Evolutionary conservation across 2,329 filamentous ascomycete genomes (phyloP), one percentile per base, ranked within the genome.

Genomic region (Colletotrichum higginsianum): DNA sequence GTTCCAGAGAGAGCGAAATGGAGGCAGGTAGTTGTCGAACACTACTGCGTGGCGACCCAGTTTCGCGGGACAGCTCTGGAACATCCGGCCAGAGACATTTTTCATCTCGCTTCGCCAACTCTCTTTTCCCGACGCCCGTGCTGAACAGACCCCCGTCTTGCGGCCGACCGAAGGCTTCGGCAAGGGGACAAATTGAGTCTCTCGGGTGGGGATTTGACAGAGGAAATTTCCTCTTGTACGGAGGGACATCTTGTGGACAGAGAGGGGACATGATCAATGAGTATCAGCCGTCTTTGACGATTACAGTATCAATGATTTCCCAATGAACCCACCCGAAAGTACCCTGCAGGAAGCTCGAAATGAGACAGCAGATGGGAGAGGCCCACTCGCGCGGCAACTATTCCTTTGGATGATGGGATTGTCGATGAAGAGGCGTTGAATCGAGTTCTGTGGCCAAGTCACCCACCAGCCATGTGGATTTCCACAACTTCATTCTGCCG

Each of bases 291-390:
- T 50, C 26, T 50, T 61, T 61, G 44, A 61, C n/a, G 30, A n/a
- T 16, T 35, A 35, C 30, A 35, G 30, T 11, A 35, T 35, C 30
- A 35, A 35, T 35, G 30, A 9, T 35, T 35, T 30, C 21, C 58
- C 58, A 52, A 21, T 11, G n/a, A n/a, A 21, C n/a, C 46, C 60
- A 62, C 35, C 13, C n/a, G 52, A 50, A 62, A 52, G 60, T 62
- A 62, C 60, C 60, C 42, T 62, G 60, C 60, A 52, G 60, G 6
- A 57, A 62, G 35, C 15, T 40, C 30, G 47, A 42, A 50, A 40
- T 38, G 53, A 57, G 35, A 57, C 23, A 23, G 15, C 30, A 50
- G 44, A 50, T 42, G 16, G 21, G 46, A 50, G 44, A 50, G 30
- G 30, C 4, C 21, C 18, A 23, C 30, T 42, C 58, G 40, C 62